phyloP scores from a whole-genome alignment of 2,329 filamentous ascomycete genomes.

The Fusarium nygamai region DNA sequence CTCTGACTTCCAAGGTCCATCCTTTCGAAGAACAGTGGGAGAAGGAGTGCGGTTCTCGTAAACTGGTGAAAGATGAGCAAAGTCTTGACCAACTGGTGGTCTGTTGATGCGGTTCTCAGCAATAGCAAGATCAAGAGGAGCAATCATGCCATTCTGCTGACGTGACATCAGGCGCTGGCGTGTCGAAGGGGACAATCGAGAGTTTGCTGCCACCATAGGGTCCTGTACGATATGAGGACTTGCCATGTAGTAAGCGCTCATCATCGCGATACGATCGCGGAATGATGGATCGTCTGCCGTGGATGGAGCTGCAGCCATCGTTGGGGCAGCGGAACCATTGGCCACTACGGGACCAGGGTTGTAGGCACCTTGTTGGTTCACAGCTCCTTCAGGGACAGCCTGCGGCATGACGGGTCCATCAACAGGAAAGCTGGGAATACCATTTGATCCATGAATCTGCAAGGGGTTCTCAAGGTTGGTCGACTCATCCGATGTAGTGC shows the following conservation, averaged over 20 bases:
- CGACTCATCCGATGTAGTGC: conserved; percentile 37
- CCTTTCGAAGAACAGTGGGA: conserved; percentile 68
- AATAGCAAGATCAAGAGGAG: conserved; percentile 66
- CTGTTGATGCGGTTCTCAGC: conserved; percentile 54
- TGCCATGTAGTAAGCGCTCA: conserved; percentile 48
- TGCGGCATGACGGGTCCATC: conserved; percentile 22
- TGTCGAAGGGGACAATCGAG: conserved; percentile 47
- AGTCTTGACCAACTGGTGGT: conserved; percentile 50
- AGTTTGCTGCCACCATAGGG: conserved; percentile 41
- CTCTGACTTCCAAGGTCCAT: conserved; percentile 48
- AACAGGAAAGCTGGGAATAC: conserved; percentile 13
- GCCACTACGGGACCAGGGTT: conserved; percentile 48
- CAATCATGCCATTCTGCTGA: conserved; percentile 61
- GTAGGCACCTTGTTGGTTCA: conserved; percentile 27
- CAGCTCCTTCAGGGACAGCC: conserved; percentile 16
- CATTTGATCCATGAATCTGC: conserved; percentile 38
- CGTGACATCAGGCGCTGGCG: conserved; percentile 53
- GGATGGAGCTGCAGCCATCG: conserved; percentile 30
- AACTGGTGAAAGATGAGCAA: conserved; percentile 74
- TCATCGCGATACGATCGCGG: conserved; percentile 53
- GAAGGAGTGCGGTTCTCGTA: conserved; percentile 79
- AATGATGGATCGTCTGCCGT: conserved; percentile 53
- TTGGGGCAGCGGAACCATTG: conserved; percentile 48
- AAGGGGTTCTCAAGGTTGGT: conserved; percentile 43
- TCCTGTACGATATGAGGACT: conserved; percentile 46